These are phyloP conservation scores for Penicillium turbatum DNA, from an alignment of 495 filamentous ascomycete species.

Conservation along the genomic window DNA sequence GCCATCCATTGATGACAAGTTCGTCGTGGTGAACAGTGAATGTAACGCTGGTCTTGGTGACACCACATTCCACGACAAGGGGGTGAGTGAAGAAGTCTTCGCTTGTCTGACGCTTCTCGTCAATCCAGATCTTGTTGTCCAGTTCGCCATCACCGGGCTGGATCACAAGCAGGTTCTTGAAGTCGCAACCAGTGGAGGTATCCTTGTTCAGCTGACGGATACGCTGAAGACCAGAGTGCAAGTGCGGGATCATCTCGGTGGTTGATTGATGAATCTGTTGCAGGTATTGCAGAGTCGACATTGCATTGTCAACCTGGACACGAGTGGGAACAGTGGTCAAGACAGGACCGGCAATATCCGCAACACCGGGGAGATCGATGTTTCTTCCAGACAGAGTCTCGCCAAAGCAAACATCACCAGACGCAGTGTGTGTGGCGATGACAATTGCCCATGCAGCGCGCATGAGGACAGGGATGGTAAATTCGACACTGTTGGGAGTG, in stretches of 20 bases:
- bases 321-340: conserved; percentile 50
- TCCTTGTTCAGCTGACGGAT: conserved; percentile 39
- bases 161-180: conserved; percentile 60
- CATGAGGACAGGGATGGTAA: conserved; percentile 48
- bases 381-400: conserved; percentile 54
- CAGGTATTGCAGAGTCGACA: conserved; percentile 38
- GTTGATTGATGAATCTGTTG: conserved; percentile 38
- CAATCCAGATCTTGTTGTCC: conserved; percentile 34
- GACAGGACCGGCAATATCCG: conserved; percentile 50
- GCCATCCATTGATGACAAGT: conserved; percentile 35
- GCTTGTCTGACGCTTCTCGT: conserved; percentile 43
- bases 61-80: conserved; percentile 45
- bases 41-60: conserved; percentile 25
- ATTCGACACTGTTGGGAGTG: conserved; percentile 18
- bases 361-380: conserved; percentile 45
- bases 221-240: conserved; percentile 43
- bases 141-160: conserved; percentile 35
- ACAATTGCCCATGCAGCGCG: conserved; percentile 54
- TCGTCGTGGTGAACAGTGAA: conserved; percentile 39
- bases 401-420: conserved; percentile 51
- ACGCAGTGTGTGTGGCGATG: conserved; percentile 39
- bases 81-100: conserved; percentile 49
- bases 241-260: conserved; percentile 47
- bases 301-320: conserved; percentile 36
- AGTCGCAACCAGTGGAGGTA: conserved; percentile 52